These are phyloP conservation scores for Phialophora expanda DNA, from an alignment of 2,329 filamentous ascomycete species.

Conservation along the genomic window DNA sequence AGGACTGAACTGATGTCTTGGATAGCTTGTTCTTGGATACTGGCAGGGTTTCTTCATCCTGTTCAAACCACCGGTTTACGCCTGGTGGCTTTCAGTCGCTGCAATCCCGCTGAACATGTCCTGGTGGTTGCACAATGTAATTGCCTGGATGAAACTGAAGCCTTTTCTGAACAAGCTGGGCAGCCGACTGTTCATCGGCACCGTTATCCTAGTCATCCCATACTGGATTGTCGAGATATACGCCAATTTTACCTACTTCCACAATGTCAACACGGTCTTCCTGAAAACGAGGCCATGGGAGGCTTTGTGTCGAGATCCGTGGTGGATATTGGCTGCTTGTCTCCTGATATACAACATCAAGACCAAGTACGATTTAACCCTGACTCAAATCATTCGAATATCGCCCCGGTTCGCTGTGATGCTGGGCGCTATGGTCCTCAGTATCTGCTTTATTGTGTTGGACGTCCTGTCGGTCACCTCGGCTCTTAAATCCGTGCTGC, in stretches of 20 bases:
- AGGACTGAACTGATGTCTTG: neutral
- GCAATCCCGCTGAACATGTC: constrained; percentile 62
- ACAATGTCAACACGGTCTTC: constrained; percentile 55
- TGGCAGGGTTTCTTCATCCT: constrained; percentile 63
- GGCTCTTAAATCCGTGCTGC: constrained; percentile 49
- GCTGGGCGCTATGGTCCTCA: constrained; percentile 64
- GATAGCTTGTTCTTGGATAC: constrained; percentile 56
- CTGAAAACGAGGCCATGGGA: constrained; percentile 59
- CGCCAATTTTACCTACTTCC: constrained; percentile 65
- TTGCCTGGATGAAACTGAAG: constrained; percentile 66
- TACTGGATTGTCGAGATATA: constrained; percentile 67
- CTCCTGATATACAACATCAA: constrained; percentile 64
- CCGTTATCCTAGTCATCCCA: constrained; percentile 60
- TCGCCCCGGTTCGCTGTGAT: constrained; percentile 70
- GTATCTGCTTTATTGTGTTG: constrained; percentile 64
- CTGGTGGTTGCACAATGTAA: constrained; percentile 65
- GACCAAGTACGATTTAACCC: constrained; percentile 62
- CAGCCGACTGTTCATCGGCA: constrained; percentile 60
- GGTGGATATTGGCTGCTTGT: constrained; percentile 64
- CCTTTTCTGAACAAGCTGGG: constrained; percentile 57
- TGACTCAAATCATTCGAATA: constrained; percentile 63
- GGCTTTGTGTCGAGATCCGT: constrained; percentile 63
- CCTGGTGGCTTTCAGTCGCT: constrained; percentile 64
- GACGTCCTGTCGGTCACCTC: constrained; percentile 66
- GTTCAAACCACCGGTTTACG: constrained; percentile 57